Base-by-base conservation (phyloP, 331 rosid genomes). In the Saraca asoca region DNA sequence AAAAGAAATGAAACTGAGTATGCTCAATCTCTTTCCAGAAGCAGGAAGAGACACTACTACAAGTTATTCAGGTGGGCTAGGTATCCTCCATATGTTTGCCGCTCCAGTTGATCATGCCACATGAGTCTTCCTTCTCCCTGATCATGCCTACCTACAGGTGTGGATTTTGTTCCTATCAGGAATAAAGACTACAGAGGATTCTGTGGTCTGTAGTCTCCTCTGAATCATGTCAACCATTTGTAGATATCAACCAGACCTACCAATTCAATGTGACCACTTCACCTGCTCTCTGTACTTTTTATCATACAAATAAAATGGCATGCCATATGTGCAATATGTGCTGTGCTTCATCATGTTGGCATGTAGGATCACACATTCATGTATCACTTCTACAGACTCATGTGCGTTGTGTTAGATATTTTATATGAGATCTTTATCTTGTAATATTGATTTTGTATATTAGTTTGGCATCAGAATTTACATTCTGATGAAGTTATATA, bases 31-130 rank as follows among this genome's bases (percentile, higher is more conserved):
- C 65, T 73, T 4, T 66, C 16, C 49, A 82, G 53, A 60, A 57
- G 33, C 73, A 83, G 75, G 55, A 82, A 71, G 74, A 24, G 70
- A 31, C 51, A 54, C 2, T 33, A 69, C 0, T 79, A 75, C 89
- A 84, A 77, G 49, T 58, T 89, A 9, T 42, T 80, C 33, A 62
- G 62, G 8, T 87, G 95, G 91, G 81, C 83, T 38, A 78, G 88
- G 78, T 73, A 81, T 41, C 64, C 85, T 39, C 82, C 90, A 20
- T 70, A 60, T 5, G 57, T 78, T 51, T 73, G 62, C 58, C 74
- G 82, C 42, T 42, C 65, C 63, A 69, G 24, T 54, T 78, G 69
- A 81, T 41, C 11, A 39, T 56, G 69, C 12, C 43, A 11, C 61
- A 41, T 51, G 55, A 75, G 13, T 65, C 54, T 35, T 62, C 49